phyloP scores from a whole-genome alignment of 352 stramenopile genomes.

The Discostella stelligera region DNA sequence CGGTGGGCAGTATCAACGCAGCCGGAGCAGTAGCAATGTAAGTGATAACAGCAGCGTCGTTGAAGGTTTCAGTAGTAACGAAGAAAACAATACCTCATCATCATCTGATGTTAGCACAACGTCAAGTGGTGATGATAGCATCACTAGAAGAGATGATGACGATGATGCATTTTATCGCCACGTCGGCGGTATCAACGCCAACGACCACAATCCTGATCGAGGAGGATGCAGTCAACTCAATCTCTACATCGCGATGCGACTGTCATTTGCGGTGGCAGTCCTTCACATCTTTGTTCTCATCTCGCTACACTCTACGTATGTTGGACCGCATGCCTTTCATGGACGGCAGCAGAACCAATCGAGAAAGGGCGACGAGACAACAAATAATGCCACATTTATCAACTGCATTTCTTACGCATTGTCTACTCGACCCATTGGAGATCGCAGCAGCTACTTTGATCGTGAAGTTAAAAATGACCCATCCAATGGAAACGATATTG shows the following conservation, averaged over 20 bases:
- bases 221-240: slow-evolving; percentile 42
- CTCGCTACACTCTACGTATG: slow-evolving; percentile 55
- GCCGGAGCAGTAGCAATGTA: slow-evolving; percentile 11
- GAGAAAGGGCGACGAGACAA: not conserved
- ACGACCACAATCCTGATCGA: not conserved
- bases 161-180: not conserved
- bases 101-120: slow-evolving; percentile 6
- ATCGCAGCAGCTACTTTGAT: slow-evolving; percentile 43
- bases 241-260: slow-evolving; percentile 37
- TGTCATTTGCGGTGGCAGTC: slow-evolving; percentile 31
- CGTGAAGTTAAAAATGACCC: slow-evolving; percentile 8
- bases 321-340: slow-evolving; percentile 46
- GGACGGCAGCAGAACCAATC: not conserved
- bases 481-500: slow-evolving; percentile 9
- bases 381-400: slow-evolving; percentile 11
- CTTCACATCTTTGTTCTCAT: slow-evolving; percentile 48
- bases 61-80: slow-evolving; percentile 4
- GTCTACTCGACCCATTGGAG: slow-evolving; percentile 28
- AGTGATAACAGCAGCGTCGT: not conserved
- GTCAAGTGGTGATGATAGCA: slow-evolving; percentile 1
- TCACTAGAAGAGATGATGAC: not conserved
- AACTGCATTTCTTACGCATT: slow-evolving; percentile 54
- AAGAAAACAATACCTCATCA: slow-evolving; percentile 15
- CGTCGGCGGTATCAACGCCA: not conserved
- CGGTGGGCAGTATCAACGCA: not conserved